Conservation (phyloP, 2,329 filamentous ascomycete genomes). For the Ascomycota sp. region DNA sequence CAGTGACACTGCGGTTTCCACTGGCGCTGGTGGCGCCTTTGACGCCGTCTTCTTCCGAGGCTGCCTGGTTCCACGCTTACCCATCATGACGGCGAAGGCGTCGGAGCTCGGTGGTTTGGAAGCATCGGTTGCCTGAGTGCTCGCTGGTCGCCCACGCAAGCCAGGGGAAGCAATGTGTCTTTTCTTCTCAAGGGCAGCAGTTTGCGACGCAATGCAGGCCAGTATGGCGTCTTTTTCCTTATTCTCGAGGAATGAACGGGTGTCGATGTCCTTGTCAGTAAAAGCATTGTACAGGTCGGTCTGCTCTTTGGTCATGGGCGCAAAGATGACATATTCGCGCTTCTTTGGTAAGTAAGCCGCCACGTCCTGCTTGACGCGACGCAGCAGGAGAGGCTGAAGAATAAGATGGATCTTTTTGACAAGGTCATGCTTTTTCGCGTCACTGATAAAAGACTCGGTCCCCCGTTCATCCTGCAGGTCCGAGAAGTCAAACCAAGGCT, state of each 20-base stretch:
- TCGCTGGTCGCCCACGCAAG: constrained; percentile 7
- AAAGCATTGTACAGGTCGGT: constrained; percentile 66
- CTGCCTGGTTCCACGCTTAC: constrained; percentile 11
- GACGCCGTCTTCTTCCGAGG: constrained; percentile 8
- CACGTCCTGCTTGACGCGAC: constrained; percentile 83
- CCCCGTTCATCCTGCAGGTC: constrained; percentile 68
- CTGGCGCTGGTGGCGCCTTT: constrained; percentile 4
- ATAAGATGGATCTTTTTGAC: constrained; percentile 74
- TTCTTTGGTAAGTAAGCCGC: constrained; percentile 86
- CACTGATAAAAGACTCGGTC: constrained; percentile 58
- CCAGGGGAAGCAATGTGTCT: too few species aligned
- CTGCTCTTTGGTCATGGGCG: constrained; percentile 77
- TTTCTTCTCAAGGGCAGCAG: constrained; percentile 3
- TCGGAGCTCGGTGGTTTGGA: constrained; percentile 8
- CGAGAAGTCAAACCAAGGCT: constrained; percentile 93
- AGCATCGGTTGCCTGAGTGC: constrained; percentile 8
- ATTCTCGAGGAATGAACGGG: constrained; percentile 60
- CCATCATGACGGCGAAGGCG: constrained; percentile 35
- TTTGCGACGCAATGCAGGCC: constrained; percentile 9
- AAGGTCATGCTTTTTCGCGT: constrained; percentile 37
- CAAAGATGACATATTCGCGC: constrained; percentile 87
- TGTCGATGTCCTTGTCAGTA: constrained; percentile 34
- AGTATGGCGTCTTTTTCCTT: constrained; percentile 50
- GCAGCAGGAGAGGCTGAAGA: constrained; percentile 72
- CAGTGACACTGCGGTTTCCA: constrained; percentile 1